phyloP scores from a whole-genome alignment of 495 filamentous ascomycete genomes.

The Oidiodendron maius region DNA sequence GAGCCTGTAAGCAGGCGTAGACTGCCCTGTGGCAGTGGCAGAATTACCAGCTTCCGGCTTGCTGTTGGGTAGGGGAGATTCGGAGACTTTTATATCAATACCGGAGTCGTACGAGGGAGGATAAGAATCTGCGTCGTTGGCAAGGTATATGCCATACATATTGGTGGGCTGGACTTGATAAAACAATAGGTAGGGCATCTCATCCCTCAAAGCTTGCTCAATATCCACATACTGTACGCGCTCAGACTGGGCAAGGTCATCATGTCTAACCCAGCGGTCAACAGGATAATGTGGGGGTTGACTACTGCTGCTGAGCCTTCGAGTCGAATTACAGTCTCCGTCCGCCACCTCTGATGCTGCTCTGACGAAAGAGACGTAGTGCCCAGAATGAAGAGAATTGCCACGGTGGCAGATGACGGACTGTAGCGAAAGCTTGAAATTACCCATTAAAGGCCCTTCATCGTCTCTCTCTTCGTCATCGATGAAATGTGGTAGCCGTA shows the following conservation, averaged over 20 bases:
- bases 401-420: constrained; percentile 89
- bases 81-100: constrained; percentile 28
- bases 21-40: constrained; percentile 17
- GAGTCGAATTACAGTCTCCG: constrained; percentile 43
- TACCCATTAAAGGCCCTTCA: constrained; percentile 58
- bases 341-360: constrained; percentile 51
- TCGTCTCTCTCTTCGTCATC: constrained; percentile 55
- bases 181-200: constrained; percentile 90
- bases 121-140: constrained; percentile 6
- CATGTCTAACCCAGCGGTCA: constrained; percentile 81
- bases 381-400: constrained; percentile 80
- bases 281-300: constrained; percentile 47
- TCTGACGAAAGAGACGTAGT: constrained; percentile 81
- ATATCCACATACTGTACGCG: constrained; percentile 73
- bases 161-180: constrained; percentile 84
- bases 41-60: constrained; percentile 29
- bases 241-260: constrained; percentile 64
- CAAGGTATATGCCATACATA: constrained; percentile 50
- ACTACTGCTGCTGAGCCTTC: constrained; percentile 42
- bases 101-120: constrained; percentile 35
- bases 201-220: constrained; percentile 62
- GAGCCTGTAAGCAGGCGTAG: constrained; percentile 14
- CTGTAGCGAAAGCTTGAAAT: constrained; percentile 86
- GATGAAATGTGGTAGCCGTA: constrained; percentile 85
- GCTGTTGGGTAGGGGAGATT: constrained; percentile 27